A percentile compares a stretch with the other conserved stretches of the same genome.
Evolutionary conservation across 1,284 basidiomycete species (phyloP).

Genomic region (Gastroboletus turbinatus): DNA sequence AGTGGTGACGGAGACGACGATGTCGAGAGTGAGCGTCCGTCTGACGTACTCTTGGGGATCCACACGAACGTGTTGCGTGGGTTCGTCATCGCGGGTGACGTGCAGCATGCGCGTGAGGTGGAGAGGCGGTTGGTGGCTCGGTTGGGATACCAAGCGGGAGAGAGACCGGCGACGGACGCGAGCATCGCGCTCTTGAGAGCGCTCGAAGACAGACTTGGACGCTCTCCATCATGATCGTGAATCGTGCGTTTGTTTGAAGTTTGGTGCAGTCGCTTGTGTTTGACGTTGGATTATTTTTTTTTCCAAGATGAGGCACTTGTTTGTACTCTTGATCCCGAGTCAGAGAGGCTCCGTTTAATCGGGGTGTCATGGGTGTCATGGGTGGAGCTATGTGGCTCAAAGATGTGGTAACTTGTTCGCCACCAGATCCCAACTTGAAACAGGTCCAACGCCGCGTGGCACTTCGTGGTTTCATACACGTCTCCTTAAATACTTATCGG

Average conservation of each 20-base stretch:
- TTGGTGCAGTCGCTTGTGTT: not conserved
- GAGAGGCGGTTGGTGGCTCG: slow-evolving; percentile 24
- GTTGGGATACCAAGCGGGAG: slow-evolving; percentile 22
- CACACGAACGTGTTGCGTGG: slow-evolving; percentile 35
- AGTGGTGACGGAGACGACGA: not conserved
- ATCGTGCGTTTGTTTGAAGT: not conserved
- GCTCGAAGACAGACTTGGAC: slow-evolving; percentile 13
- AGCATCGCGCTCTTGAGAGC: slow-evolving; percentile 20
- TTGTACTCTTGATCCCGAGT: not conserved
- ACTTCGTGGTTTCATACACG: not conserved
- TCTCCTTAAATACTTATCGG: not conserved
- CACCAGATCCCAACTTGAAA: not conserved
- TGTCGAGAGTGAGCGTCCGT: not conserved
- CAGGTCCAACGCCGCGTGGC: not conserved
- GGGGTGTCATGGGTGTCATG: not conserved
- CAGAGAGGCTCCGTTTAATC: not conserved
- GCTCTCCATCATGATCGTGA: not conserved
- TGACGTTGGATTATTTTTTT: not conserved
- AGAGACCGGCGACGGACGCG: slow-evolving; percentile 25
- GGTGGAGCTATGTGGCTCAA: not conserved
- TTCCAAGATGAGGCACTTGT: not conserved
- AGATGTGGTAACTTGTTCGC: not conserved
- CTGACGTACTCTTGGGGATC: slow-evolving; percentile 19
- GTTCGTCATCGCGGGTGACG: slow-evolving; percentile 24
- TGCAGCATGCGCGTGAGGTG: slow-evolving; percentile 26